phyloP scores from a whole-genome alignment of 495 filamentous ascomycete genomes.

The Aspergillus coremiiformis region DNA sequence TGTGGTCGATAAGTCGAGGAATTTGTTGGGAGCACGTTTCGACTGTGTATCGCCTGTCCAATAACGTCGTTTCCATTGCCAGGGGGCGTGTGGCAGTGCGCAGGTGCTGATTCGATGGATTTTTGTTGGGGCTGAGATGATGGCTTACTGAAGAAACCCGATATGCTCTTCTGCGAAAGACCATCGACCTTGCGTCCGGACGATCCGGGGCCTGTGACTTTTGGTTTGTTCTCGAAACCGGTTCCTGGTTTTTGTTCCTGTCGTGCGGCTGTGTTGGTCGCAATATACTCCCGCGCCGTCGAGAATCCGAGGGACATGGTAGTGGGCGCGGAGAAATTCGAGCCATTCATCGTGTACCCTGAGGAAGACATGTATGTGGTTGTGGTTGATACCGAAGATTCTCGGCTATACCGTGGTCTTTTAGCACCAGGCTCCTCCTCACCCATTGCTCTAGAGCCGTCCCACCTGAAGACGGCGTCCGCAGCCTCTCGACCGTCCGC shows the following conservation, averaged over 20 bases:
- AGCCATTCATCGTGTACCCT: slow-evolving; percentile 22
- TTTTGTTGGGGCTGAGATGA: slow-evolving; percentile 7
- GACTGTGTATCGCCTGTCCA: neutral
- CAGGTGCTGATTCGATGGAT: slow-evolving; percentile 8
- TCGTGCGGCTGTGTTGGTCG: slow-evolving; percentile 15
- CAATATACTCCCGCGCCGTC: slow-evolving; percentile 39
- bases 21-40: slow-evolving; percentile 16
- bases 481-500: slow-evolving; percentile 46
- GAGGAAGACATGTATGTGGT: slow-evolving; percentile 21
- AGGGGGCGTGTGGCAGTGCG: neutral
- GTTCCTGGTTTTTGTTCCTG: slow-evolving; percentile 1
- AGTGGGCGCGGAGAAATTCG: slow-evolving; percentile 28
- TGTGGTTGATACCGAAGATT: slow-evolving; percentile 13
- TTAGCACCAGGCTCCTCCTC: slow-evolving; percentile 25
- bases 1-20: slow-evolving; percentile 34
- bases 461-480: slow-evolving; percentile 33
- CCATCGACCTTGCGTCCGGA: slow-evolving; percentile 18
- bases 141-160: slow-evolving; percentile 30
- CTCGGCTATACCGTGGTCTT: slow-evolving; percentile 27
- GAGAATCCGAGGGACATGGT: slow-evolving; percentile 33
- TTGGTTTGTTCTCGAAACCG: slow-evolving; percentile 14
- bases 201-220: slow-evolving; percentile 6
- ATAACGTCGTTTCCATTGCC: neutral
- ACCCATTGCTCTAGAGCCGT: slow-evolving; percentile 17
- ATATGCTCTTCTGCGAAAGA: slow-evolving; percentile 34